Percentiles rank a stretch among this genome's conserved stretches.
These are phyloP conservation scores for Colletotrichum lupini DNA, from an alignment of 2,329 filamentous ascomycete species.

Conservation along the genomic window DNA sequence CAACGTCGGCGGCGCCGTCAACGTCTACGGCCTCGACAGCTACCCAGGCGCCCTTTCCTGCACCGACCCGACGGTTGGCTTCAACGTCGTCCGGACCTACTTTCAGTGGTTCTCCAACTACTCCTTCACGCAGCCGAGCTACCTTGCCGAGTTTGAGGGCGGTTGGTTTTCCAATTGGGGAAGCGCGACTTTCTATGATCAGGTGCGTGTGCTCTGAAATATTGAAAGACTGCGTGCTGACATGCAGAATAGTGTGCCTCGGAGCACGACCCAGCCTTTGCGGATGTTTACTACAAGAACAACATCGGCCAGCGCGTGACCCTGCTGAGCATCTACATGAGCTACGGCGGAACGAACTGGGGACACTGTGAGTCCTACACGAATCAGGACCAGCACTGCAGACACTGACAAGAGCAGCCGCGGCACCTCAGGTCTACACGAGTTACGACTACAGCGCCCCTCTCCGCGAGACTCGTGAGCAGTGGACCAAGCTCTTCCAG, in stretches of 20 bases:
- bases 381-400: too few relatives aligned
- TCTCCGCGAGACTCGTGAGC: slow-evolving; percentile 63
- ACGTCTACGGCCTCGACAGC: slow-evolving; percentile 67
- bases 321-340: slow-evolving; percentile 83
- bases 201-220: slow-evolving; percentile 35
- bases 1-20: slow-evolving; percentile 59
- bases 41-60: slow-evolving; percentile 72
- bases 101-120: slow-evolving; percentile 68
- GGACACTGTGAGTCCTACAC: slow-evolving; percentile 61
- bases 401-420: slow-evolving; percentile 3
- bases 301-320: slow-evolving; percentile 73
- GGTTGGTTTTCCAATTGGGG: slow-evolving; percentile 66
- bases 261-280: slow-evolving; percentile 75
- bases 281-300: slow-evolving; percentile 86
- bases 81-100: slow-evolving; percentile 56
- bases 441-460: slow-evolving; percentile 66
- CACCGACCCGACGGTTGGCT: slow-evolving; percentile 60
- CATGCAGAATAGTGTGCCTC: slow-evolving; percentile 67
- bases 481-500: slow-evolving; percentile 63
- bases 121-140: slow-evolving; percentile 63
- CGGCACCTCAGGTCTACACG: slow-evolving; percentile 63
- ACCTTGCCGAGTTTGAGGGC: slow-evolving; percentile 64
- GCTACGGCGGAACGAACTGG: slow-evolving; percentile 85
- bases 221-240: slow-evolving; percentile 61
- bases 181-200: slow-evolving; percentile 60